These are phyloP conservation scores for Euryodendron excelsum DNA, from an alignment of 148 eudicot species.

Conservation along the genomic window DNA sequence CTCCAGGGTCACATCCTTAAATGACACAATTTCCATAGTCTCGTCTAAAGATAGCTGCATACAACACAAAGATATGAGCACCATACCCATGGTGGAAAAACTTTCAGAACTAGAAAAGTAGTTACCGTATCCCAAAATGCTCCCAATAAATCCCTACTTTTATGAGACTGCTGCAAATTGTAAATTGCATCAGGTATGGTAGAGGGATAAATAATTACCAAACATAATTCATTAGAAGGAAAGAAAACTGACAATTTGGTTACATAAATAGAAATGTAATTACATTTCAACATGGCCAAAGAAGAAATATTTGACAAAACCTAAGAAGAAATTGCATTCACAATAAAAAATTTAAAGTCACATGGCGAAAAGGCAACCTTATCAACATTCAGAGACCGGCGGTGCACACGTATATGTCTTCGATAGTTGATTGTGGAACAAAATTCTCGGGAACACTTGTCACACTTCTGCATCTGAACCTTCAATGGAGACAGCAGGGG, in stretches of 20 bases:
- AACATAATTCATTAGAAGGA: not conserved
- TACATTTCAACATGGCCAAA: not conserved
- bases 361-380: conserved; percentile 48
- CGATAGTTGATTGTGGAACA: conserved; percentile 87
- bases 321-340: not conserved
- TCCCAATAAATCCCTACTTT: conserved; percentile 61
- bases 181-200: conserved; percentile 8
- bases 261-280: not conserved
- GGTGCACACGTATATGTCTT: conserved; percentile 82
- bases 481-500: conserved; percentile 73
- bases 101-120: not conserved
- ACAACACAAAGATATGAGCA: conserved; percentile 23
- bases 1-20: conserved; percentile 68
- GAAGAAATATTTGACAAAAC: not conserved
- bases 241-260: not conserved
- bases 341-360: not conserved
- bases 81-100: not conserved
- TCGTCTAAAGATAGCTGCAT: conserved; percentile 72
- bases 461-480: conserved; percentile 89
- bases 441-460: conserved; percentile 83
- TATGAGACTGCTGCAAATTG: conserved; percentile 60
- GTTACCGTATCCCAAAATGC: conserved; percentile 96
- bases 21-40: conserved; percentile 55
- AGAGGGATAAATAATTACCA: not conserved
- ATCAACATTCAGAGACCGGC: conserved; percentile 65